A percentile compares a stretch with the other conserved stretches of the same genome.
Conservation (phyloP, 805 yeast genomes). For the Candida nonsorbophila region DNA sequence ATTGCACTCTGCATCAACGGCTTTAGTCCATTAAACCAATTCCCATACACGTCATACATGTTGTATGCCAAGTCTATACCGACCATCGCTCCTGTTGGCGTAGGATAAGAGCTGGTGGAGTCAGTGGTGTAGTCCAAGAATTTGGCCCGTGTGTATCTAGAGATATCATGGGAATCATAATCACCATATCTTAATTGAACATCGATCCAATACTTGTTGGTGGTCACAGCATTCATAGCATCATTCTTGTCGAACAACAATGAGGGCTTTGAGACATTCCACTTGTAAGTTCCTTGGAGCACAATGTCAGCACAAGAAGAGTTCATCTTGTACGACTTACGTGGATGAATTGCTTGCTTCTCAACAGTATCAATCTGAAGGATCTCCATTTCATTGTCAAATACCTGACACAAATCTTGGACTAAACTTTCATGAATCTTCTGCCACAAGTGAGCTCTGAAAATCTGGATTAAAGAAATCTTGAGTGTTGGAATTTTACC, state of each 20-base stretch:
- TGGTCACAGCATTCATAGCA: slow-evolving; percentile 48
- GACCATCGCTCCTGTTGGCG: slow-evolving; percentile 86
- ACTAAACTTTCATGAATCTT: slow-evolving; percentile 95
- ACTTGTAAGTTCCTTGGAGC: slow-evolving; percentile 64
- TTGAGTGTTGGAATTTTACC: slow-evolving; percentile 97
- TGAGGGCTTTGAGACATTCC: slow-evolving; percentile 84
- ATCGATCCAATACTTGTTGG: slow-evolving; percentile 87
- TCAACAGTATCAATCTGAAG: slow-evolving; percentile 81
- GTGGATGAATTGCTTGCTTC: slow-evolving; percentile 91
- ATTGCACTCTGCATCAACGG: slow-evolving; percentile 85
- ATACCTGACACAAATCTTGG: slow-evolving; percentile 85
- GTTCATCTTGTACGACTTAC: slow-evolving; percentile 96
- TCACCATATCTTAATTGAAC: slow-evolving; percentile 95
- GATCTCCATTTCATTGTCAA: slow-evolving; percentile 81
- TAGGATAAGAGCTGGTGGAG: slow-evolving; percentile 78
- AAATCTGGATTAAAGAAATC: slow-evolving; percentile 90
- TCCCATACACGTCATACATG: slow-evolving; percentile 94
- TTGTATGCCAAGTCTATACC: slow-evolving; percentile 93
- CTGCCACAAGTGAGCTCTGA: slow-evolving; percentile 98
- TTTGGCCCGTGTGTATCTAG: slow-evolving; percentile 89
- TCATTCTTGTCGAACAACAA: slow-evolving; percentile 69
- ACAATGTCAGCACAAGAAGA: slow-evolving; percentile 92
- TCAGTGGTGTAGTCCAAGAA: slow-evolving; percentile 91
- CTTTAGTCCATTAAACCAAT: slow-evolving; percentile 95
- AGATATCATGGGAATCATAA: slow-evolving; percentile 94